Percentiles rank a stretch among this genome's conserved stretches.
These are phyloP conservation scores for Vitis cinerea DNA, from an alignment of 164 flowering plant species.

Conservation along the genomic window DNA sequence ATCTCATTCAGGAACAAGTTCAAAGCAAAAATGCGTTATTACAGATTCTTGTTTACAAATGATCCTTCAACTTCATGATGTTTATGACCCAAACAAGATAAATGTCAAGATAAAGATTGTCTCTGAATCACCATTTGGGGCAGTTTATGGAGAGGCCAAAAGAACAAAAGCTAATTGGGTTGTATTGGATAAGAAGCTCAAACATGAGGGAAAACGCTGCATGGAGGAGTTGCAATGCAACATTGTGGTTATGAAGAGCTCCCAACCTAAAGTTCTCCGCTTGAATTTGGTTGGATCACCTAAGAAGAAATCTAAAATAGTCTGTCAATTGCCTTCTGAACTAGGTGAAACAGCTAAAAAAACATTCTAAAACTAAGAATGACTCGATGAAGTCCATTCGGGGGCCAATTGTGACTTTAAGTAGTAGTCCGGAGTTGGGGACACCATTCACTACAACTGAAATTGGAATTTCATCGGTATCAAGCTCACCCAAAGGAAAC, in stretches of 20 bases:
- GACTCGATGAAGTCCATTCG: slow-evolving; percentile 25
- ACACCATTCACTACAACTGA: slow-evolving; percentile 55
- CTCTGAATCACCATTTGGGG: slow-evolving; percentile 78
- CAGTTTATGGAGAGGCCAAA: slow-evolving; percentile 91
- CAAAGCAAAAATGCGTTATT: slow-evolving; percentile 75
- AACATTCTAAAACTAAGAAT: slow-evolving; percentile 20
- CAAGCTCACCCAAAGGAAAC: slow-evolving; percentile 28
- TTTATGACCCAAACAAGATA: slow-evolving; percentile 93
- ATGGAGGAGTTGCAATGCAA: slow-evolving; percentile 81
- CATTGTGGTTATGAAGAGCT: slow-evolving; percentile 62
- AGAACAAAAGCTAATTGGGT: slow-evolving; percentile 84
- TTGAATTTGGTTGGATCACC: slow-evolving; percentile 66
- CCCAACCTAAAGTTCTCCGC: slow-evolving; percentile 72
- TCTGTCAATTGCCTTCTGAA: slow-evolving; percentile 18
- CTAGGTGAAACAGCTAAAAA: slow-evolving; percentile 31
- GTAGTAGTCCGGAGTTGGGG: slow-evolving; percentile 52
- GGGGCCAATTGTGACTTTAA: slow-evolving; percentile 49
- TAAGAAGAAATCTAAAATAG: slow-evolving; percentile 32
- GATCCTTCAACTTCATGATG: slow-evolving; percentile 95
- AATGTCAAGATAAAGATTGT: slow-evolving; percentile 84
- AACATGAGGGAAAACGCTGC: slow-evolving; percentile 59
- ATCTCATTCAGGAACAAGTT: slow-evolving; percentile 48
- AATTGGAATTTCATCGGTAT: slow-evolving; percentile 59
- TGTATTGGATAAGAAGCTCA: slow-evolving; percentile 92
- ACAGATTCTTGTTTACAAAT: slow-evolving; percentile 89